Evolutionary conservation across 108 stramenopile genomes (phyloP), one percentile per base, ranked within the genome.

Genomic region (Cyclotella atomus): DNA sequence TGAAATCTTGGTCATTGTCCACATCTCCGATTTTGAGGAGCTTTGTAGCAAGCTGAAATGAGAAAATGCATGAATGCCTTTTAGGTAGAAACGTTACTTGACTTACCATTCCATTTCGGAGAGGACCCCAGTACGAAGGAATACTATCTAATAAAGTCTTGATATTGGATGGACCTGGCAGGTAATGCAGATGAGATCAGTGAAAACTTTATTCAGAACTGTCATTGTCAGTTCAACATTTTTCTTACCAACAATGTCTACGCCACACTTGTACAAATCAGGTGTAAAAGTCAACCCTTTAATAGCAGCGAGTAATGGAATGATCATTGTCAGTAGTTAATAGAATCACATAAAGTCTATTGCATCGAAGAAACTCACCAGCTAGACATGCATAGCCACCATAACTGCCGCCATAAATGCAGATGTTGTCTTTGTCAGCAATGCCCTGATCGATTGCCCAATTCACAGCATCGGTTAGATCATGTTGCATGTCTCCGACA

Each of bases 351-450:
- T 38, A 38, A 61, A 24, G 3, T 1, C 19, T 23, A 43, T 8
- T 1, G 32, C 34, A 24, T 43, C 23, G 16, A 23, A 14, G 27
- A 41, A 54, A 29, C 68, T 56, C 43, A 57, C 68, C 88, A 38
- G 88, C 88, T 19, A 89, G 60, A 38, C 82, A 83, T 17, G 84
- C 84, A 68, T 89, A 89, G 25, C 88, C 88, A 21, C 88, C 88
- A 71, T 86, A 89, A 28, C 71, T 73, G 0, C 85, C 88, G 47
- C 88, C 88, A 49, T 83, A 83, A 23, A 89, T 83, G 49, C 85
- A 84, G 14, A 89, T 69, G 20, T 81, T 79, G 43, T 89, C 84
- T 12, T 80, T 70, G 52, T 86, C 82, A 17, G 85, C 84, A 71
- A 85, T 85, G 28, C 87, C 83, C 56, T 88, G 46, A 27, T 83